Evolutionary conservation across 2,329 filamentous ascomycete species (phyloP).

Genomic region (Bipolaris sorokiniana): DNA sequence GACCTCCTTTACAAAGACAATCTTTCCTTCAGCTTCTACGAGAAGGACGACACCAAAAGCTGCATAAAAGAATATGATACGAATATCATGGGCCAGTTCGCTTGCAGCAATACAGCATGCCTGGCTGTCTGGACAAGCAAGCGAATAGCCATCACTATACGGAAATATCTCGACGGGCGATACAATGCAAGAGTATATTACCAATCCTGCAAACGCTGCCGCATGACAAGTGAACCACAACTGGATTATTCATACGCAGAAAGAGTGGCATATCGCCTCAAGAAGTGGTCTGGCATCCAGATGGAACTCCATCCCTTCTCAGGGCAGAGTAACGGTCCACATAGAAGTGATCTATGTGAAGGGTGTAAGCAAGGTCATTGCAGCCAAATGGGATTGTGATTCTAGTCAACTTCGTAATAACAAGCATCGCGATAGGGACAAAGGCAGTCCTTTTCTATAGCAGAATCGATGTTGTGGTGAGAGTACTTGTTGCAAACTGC

Average conservation of each 20-base stretch:
- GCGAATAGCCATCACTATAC: slow-evolving; percentile 24
- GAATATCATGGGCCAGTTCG: slow-evolving; percentile 24
- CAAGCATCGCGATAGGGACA: no score
- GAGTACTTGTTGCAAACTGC: no score
- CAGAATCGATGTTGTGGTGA: no score
- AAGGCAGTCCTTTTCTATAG: no score
- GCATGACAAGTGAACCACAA: not conserved
- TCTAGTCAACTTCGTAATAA: no score
- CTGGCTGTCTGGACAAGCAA: slow-evolving; percentile 23
- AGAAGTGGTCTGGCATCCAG: not conserved
- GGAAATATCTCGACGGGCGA: slow-evolving; percentile 11
- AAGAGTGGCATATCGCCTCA: not conserved
- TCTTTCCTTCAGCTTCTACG: slow-evolving; percentile 1
- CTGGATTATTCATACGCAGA: not conserved
- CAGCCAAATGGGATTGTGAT: no score
- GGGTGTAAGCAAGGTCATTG: no score
- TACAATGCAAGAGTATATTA: not conserved
- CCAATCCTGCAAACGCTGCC: not conserved
- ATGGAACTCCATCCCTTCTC: not conserved
- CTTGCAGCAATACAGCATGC: slow-evolving; percentile 14
- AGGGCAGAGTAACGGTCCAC: not conserved
- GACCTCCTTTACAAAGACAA: no score
- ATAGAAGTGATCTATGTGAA: not conserved
- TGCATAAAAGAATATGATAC: slow-evolving; percentile 14
- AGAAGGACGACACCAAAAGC: not conserved